phyloP scores from a whole-genome alignment of 331 rosid species.

The Dryas integrifolia region DNA sequence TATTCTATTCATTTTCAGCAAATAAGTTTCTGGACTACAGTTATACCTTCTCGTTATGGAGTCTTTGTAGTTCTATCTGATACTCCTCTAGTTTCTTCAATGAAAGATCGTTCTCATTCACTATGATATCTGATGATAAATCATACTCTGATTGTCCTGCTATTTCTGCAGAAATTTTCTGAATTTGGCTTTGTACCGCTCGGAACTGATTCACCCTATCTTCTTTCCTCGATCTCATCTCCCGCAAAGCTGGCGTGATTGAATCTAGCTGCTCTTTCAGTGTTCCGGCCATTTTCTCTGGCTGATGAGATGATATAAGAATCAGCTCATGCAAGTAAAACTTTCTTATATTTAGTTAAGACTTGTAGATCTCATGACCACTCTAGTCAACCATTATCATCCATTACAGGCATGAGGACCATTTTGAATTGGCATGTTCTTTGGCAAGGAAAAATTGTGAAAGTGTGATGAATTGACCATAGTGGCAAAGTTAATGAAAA shows the following conservation, averaged over 20 bases:
- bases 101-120: conserved; percentile 85
- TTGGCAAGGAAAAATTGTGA: neutral
- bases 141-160: conserved; percentile 53
- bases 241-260: conserved; percentile 76
- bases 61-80: conserved; percentile 69
- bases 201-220: conserved; percentile 81
- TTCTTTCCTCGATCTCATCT: conserved; percentile 79
- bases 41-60: conserved; percentile 76
- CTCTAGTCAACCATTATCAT: neutral
- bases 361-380: neutral
- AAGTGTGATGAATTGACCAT: neutral
- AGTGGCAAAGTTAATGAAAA: neutral
- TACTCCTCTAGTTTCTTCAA: conserved; percentile 82
- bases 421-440: neutral
- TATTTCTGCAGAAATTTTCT: conserved; percentile 79
- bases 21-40: conserved; percentile 19
- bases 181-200: conserved; percentile 67
- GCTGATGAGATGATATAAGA: conserved; percentile 51
- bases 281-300: conserved; percentile 80
- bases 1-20: neutral
- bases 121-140: conserved; percentile 38
- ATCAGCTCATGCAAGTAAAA: conserved; percentile 24
- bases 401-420: conserved; percentile 5
- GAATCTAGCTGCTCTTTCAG: conserved; percentile 94
- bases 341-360: neutral